A percentile compares a stretch with the other conserved stretches of the same genome.
Conservation (phyloP, 805 yeast species). For the Tetrapisispora pingtungensis region DNA sequence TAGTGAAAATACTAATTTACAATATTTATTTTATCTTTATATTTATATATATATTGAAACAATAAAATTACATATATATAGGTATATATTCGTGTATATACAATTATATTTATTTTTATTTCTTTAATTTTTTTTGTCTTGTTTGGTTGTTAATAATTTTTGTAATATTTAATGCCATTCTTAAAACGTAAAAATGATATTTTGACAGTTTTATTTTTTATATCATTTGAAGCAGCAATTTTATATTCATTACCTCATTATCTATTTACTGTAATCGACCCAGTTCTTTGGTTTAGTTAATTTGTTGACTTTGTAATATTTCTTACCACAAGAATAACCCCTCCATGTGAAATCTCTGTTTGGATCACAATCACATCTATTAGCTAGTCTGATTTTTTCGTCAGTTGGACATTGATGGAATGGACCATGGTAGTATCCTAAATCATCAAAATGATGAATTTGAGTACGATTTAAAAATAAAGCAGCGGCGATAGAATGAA, state of each 20-base stretch:
- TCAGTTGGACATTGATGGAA: slow-evolving; percentile 72
- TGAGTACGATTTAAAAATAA: slow-evolving; percentile 60
- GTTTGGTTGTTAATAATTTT: too few relatives aligned
- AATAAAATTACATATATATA: too few relatives aligned
- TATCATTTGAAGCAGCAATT: too few relatives aligned
- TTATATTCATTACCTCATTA: background rate
- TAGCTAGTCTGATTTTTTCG: slow-evolving; percentile 43
- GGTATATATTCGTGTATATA: too few relatives aligned
- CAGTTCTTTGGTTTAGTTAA: slow-evolving; percentile 58
- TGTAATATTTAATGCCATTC: too few relatives aligned
- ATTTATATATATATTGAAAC: background rate
- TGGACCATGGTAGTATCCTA: slow-evolving; percentile 79
- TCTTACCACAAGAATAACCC: slow-evolving; percentile 61
- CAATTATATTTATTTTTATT: too few relatives aligned
- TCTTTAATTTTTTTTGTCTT: too few relatives aligned
- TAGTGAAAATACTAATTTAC: background rate
- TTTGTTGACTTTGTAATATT: slow-evolving; percentile 46
- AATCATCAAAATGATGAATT: slow-evolving; percentile 73
- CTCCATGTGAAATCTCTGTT: slow-evolving; percentile 65
- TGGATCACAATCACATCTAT: slow-evolving; percentile 67
- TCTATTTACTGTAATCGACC: slow-evolving; percentile 31
- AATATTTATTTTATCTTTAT: background rate
- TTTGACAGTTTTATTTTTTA: too few relatives aligned
- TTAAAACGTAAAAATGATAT: too few relatives aligned
- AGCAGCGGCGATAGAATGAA: slow-evolving; percentile 80